Conservation (phyloP, 2,329 filamentous ascomycete species). For the Paraconiothyrium sp. region DNA sequence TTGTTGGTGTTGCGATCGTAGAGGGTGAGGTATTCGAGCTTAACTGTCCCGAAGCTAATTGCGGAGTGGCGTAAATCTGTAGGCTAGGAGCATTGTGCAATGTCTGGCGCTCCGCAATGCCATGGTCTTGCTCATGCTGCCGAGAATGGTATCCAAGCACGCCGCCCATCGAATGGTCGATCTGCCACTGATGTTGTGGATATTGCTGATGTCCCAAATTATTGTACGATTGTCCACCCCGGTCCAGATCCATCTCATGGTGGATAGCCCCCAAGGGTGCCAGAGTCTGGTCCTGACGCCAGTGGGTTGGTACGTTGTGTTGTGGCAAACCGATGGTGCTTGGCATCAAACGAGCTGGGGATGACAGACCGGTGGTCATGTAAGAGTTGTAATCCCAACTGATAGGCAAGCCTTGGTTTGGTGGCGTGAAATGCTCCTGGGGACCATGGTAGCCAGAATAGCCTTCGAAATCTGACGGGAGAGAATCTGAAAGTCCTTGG, state of each 20-base stretch:
- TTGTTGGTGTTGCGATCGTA: slow-evolving; percentile 16
- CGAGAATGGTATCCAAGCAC: not conserved
- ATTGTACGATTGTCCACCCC: not conserved
- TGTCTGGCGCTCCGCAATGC: not conserved
- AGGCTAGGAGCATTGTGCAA: not conserved
- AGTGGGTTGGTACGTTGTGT: slow-evolving; percentile 5
- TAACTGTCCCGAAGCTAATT: slow-evolving; percentile 6
- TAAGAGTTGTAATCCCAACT: slow-evolving; percentile 10
- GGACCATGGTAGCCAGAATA: slow-evolving; percentile 4
- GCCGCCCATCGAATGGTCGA: not conserved
- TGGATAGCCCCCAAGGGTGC: not conserved
- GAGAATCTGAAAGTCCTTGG: not conserved
- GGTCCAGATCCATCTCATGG: not conserved
- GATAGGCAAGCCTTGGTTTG: slow-evolving; percentile 8
- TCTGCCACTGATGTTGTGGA: not conserved
- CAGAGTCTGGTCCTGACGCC: not conserved
- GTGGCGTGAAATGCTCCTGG: not conserved
- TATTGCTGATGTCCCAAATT: not conserved
- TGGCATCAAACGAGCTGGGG: slow-evolving; percentile 9
- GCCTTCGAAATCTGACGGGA: not conserved
- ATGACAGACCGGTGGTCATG: slow-evolving; percentile 7
- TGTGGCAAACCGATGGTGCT: not conserved
- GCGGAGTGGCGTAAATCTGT: slow-evolving; percentile 4
- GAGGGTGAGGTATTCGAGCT: slow-evolving; percentile 16
- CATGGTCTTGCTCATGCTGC: not conserved